Conservation (phyloP, 306 rosid species). For the Prinsepia uniflora region DNA sequence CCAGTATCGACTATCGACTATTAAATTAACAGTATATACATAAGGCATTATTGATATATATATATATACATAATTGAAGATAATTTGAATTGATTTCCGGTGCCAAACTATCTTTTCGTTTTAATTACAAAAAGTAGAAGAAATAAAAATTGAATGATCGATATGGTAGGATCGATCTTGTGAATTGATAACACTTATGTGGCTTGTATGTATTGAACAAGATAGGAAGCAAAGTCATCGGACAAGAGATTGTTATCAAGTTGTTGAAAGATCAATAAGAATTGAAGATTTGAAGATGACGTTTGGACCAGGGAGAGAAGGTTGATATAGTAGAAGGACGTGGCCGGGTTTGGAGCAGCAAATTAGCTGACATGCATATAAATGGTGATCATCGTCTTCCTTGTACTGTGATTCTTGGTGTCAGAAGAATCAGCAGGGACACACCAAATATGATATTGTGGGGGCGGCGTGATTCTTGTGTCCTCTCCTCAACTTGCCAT, state of each 20-base stretch:
- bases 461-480: neutral
- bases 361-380: neutral
- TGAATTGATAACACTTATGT: slow-evolving; percentile 23
- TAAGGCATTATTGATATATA: neutral
- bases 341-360: neutral
- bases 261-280: neutral
- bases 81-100: neutral
- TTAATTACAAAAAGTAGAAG: neutral
- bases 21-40: neutral
- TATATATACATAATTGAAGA: no score
- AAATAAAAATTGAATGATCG: neutral
- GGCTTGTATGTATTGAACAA: slow-evolving; percentile 21
- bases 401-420: slow-evolving; percentile 14
- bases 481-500: slow-evolving; percentile 15
- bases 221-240: neutral
- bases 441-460: slow-evolving; percentile 21
- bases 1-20: neutral
- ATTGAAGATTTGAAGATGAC: neutral
- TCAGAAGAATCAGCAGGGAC: slow-evolving; percentile 6
- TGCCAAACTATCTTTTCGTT: neutral
- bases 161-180: neutral
- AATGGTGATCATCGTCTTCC: no score
- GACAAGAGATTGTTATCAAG: slow-evolving; percentile 8
- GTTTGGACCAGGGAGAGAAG: neutral
- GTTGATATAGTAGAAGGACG: slow-evolving; percentile 3